Evolutionary conservation across 768 basidiomycete species (phyloP), one percentile per base, ranked within the genome.

Genomic region (Suillus lakei): DNA sequence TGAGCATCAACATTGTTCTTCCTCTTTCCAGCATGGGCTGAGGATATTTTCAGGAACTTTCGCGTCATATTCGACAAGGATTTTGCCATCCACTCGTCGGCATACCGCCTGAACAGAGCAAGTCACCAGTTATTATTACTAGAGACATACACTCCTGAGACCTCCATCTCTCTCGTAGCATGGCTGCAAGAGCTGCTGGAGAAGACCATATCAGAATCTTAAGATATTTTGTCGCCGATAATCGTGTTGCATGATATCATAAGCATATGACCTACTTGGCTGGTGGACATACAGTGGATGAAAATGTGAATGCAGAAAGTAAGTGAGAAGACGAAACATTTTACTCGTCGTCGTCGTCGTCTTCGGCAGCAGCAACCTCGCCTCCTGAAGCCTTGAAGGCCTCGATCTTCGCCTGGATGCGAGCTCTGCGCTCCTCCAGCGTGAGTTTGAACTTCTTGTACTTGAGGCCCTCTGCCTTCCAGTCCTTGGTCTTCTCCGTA

Each of bases 371-470:
- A 15, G 64, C 78, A 51, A 44, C 77, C 7, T 71, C 77, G 43
- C 75, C 83, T 55, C 83, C 88, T 70, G 86, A 85, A 53, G 87
- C 85, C 79, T 93, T 85, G 91, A 97, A 98, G 64, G 90, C 90
- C 74, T 90, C 88, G 80, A 98, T 98, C 85, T 93, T 98, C 71
- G 80, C 85, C 68, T 91, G 88, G 81, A 99, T 94, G 66, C 85
- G 85, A 69, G 83, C 88, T 78, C 88, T 85, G 76, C 96, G 90
- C 83, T 97, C 82, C 56, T 85, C 94, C 70, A 84, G 73, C 43
- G 88, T 93, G 76, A 95, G 90, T 78, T 84, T 92, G 74, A 70
- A 69, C 64, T 80, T 80, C 80, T 86, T 86, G 85, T 86, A 84
- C 78, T 96, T 95, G 73, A 85, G 76, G 64, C 83, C 80, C 79